Evolutionary conservation across 768 basidiomycete genomes (phyloP), one percentile per base, ranked within the genome.

Genomic region (Agrocybe praecox): DNA sequence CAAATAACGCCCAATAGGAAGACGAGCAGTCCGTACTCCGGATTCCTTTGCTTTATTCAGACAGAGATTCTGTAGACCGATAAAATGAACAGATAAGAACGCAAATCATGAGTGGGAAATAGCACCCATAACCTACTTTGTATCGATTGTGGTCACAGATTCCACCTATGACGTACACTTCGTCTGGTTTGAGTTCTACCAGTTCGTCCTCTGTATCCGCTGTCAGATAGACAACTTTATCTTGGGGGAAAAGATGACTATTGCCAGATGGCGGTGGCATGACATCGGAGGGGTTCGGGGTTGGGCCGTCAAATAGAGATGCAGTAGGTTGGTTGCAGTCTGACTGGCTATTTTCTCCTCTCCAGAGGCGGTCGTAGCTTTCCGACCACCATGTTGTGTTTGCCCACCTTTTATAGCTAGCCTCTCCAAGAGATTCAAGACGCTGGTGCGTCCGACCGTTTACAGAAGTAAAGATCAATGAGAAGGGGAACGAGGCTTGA

Each of bases 101-200:
- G 19, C 40, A 48, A 26, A 55, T 22, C 19, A 36, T 26, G 45
- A 51, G 46, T 55, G 45, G 26, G 22, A 50, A 32, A 57, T 48
- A 22, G 32, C 43, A 49, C 19, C n/a, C 36, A 19, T 45, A 32
- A 55, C 64, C 53, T 58, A 81, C 96, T 84, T 96, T 98, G 79
- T 96, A 92, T 43, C 96, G 90, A 74, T 99, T 99, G 67, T 90
- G 92, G 71, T 99, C 97, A 57, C 89, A 89, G 63, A 99, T 89
- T 6, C 96, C 96, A 46, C 96, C 96, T 51, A 99, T 95, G 63
- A 99, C 86, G 69, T 98, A 98, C 8, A 88, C 90, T 67, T 96
- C 90, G 43, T 88, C 86, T 53, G 92, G 86, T 53, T 80, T 85
- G 53, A 99, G 82, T 64, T 91, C 88, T n/a, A 79, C 74, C 43